These are phyloP conservation scores for Kitagawia praeruptora DNA, from an alignment of 129 eudicot species.

Conservation along the genomic window DNA sequence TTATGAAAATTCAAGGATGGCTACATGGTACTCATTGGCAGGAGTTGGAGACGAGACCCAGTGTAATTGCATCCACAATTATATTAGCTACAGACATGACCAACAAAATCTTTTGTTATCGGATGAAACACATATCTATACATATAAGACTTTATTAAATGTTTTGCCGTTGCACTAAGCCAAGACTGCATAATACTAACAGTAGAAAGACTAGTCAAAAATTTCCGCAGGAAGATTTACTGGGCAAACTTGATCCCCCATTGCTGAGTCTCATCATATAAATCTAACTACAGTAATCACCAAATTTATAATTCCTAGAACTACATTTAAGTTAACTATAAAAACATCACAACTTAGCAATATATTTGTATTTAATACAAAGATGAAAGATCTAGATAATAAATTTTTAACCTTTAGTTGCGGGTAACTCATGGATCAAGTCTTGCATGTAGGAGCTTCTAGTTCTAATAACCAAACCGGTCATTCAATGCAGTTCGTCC, in stretches of 20 bases:
- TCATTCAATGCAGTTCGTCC: constrained; percentile 85
- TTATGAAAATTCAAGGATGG: neutral
- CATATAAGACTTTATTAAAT: neutral
- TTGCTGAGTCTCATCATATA: neutral
- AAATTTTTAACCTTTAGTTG: neutral
- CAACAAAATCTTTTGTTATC: neutral
- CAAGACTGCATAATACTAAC: neutral
- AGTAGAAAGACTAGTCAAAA: neutral
- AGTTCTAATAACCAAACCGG: constrained; percentile 71
- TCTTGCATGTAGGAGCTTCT: neutral
- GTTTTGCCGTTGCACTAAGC: neutral
- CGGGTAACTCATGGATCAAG: neutral
- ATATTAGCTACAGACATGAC: neutral
- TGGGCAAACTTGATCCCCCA: neutral
- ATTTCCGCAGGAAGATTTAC: neutral
- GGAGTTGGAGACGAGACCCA: neutral
- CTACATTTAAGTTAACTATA: neutral
- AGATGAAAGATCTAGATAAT: neutral
- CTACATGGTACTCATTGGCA: neutral
- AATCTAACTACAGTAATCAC: neutral
- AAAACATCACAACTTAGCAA: neutral
- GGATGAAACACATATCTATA: neutral
- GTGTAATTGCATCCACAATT: neutral
- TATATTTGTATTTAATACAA: neutral
- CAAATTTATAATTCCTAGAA: too few species aligned